A percentile compares a stretch with the other conserved stretches of the same genome.
Evolutionary conservation across 768 basidiomycete genomes (phyloP).

Genomic region (Mycena pura): DNA sequence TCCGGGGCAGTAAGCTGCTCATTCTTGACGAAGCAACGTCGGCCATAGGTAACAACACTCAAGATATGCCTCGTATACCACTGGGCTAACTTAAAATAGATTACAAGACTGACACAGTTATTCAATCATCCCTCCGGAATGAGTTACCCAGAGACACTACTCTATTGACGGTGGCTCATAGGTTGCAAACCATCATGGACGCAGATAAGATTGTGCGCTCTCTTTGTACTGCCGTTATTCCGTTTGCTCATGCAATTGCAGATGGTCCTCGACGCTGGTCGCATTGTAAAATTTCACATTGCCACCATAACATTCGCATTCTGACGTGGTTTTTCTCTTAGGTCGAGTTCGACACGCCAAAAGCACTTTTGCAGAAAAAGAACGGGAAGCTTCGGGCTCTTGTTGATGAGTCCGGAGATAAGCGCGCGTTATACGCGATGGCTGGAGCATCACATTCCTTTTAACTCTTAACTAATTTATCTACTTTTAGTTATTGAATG

Average conservation of each 20-base stretch:
- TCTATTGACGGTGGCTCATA: constrained; percentile 31
- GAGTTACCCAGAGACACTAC: constrained; percentile 46
- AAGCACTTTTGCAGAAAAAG: constrained; percentile 56
- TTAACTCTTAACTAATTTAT: constrained; percentile 16
- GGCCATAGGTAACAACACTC: constrained; percentile 3
- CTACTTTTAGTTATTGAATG: constrained; percentile 15
- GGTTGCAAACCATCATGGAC: constrained; percentile 44
- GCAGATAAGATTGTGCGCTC: constrained; percentile 38
- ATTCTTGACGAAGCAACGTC: constrained; percentile 27
- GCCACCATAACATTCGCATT: not conserved
- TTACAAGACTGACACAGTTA: constrained; percentile 48
- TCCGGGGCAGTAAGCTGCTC: constrained; percentile 29
- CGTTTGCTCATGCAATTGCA: constrained; percentile 13
- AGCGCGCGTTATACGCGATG: constrained; percentile 54
- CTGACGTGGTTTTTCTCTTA: constrained; percentile 13
- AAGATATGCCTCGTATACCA: not conserved
- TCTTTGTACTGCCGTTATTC: constrained; percentile 28
- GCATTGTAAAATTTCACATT: constrained; percentile 32
- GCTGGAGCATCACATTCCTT: constrained; percentile 30
- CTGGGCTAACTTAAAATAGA: constrained; percentile 10
- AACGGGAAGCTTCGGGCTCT: constrained; percentile 57
- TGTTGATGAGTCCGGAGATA: constrained; percentile 67
- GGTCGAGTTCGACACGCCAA: constrained; percentile 63
- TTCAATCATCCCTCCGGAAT: constrained; percentile 50
- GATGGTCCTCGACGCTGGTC: constrained; percentile 54